Evolutionary conservation across 352 stramenopile genomes (phyloP).

Genomic region (Pythium scleroteichum): DNA sequence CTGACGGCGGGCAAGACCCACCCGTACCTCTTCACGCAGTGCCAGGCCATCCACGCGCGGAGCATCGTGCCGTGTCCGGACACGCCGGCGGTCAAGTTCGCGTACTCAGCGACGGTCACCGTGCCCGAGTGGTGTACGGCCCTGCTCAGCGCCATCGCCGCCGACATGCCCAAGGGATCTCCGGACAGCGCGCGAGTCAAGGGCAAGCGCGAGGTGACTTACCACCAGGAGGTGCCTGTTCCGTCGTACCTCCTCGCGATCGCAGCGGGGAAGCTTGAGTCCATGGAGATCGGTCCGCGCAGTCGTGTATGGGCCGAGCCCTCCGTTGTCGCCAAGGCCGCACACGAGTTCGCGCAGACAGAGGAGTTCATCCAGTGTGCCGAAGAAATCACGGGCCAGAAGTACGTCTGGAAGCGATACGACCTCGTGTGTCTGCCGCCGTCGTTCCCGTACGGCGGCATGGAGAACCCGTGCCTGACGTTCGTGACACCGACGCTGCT

Average conservation of each 20-base stretch:
- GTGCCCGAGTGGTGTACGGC: slow-evolving; percentile 66
- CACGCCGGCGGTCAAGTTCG: slow-evolving; percentile 92
- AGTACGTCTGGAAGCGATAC: slow-evolving; percentile 77
- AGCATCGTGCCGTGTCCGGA: slow-evolving; percentile 96
- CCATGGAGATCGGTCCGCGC: slow-evolving; percentile 84
- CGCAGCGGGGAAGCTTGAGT: slow-evolving; percentile 84
- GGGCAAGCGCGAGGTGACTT: slow-evolving; percentile 57
- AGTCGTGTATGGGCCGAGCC: slow-evolving; percentile 37
- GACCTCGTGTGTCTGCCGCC: slow-evolving; percentile 95
- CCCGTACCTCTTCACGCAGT: slow-evolving; percentile 96
- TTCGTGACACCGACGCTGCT: slow-evolving; percentile 97
- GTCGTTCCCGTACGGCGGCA: slow-evolving; percentile 95
- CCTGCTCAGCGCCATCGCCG: slow-evolving; percentile 89
- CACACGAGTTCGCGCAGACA: slow-evolving; percentile 90
- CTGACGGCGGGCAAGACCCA: slow-evolving; percentile 95
- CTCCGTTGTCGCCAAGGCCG: slow-evolving; percentile 88
- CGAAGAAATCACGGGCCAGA: slow-evolving; percentile 89
- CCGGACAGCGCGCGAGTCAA: slow-evolving; percentile 34
- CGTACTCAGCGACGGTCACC: slow-evolving; percentile 86
- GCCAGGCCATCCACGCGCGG: slow-evolving; percentile 94
- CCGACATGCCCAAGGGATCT: slow-evolving; percentile 14
- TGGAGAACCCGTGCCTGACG: slow-evolving; percentile 96
- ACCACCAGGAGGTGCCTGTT: slow-evolving; percentile 76
- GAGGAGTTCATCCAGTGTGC: slow-evolving; percentile 92
- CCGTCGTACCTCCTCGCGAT: slow-evolving; percentile 17